These are phyloP conservation scores for Syncephalastrum monosporum DNA, from an alignment of 371 early-diverging fungal species.

Conservation along the genomic window DNA sequence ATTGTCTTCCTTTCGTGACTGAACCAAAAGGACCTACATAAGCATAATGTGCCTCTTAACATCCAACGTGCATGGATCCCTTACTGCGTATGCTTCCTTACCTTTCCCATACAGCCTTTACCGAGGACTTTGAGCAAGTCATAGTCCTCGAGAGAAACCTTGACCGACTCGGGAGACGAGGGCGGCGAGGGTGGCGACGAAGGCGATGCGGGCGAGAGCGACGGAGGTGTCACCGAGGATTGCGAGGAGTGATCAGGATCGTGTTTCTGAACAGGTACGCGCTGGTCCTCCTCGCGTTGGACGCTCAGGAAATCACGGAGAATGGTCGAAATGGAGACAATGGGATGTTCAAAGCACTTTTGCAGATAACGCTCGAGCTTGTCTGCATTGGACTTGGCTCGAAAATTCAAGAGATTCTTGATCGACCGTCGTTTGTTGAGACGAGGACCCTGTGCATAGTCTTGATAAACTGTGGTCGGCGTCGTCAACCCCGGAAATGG, in stretches of 20 bases:
- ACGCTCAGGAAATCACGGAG: slow-evolving; percentile 46
- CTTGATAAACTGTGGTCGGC: slow-evolving; percentile 15
- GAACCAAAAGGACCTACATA: slow-evolving; percentile 56
- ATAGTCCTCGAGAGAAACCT: slow-evolving; percentile 45
- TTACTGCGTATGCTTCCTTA: neutral
- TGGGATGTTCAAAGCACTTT: slow-evolving; percentile 40
- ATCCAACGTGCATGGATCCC: too few species aligned
- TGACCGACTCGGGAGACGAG: neutral
- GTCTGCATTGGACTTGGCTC: slow-evolving; percentile 37
- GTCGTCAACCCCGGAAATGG: slow-evolving; percentile 35
- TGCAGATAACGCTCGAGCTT: slow-evolving; percentile 46
- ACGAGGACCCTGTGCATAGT: slow-evolving; percentile 8
- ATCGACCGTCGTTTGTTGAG: slow-evolving; percentile 26
- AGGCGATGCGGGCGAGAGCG: slow-evolving; percentile 5
- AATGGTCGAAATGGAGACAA: slow-evolving; percentile 36
- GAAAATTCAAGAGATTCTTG: slow-evolving; percentile 26
- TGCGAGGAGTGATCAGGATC: neutral
- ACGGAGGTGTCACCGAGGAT: slow-evolving; percentile 8
- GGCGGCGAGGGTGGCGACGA: slow-evolving; percentile 7
- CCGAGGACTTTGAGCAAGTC: slow-evolving; percentile 71
- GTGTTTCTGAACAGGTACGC: neutral
- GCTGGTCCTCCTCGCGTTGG: slow-evolving; percentile 43
- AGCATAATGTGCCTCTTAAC: neutral
- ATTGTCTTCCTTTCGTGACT: slow-evolving; percentile 46
- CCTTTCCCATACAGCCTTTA: slow-evolving; percentile 79